Base-by-base conservation (phyloP, 345 rosid genomes). In the Schrenkiella parvula region DNA sequence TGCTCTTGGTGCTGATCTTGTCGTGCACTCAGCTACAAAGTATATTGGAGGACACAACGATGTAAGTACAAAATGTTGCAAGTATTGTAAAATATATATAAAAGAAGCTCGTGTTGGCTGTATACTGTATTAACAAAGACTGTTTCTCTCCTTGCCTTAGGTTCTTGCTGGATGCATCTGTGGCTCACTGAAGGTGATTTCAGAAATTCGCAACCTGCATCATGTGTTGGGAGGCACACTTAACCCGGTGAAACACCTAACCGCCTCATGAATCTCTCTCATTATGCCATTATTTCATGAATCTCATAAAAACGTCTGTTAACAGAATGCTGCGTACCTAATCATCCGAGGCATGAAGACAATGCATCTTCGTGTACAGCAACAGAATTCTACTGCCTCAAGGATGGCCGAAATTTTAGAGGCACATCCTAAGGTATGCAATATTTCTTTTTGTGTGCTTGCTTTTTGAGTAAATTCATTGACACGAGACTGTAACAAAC, bases 301-400 rank as follows among this genome's bases (percentile, higher is more conserved):
- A 38, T 52, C 68, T 66, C 64, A 58, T 21, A 12, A 29, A 29
- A 23, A 39, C 6, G 8, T 35, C 13, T 59, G 67, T 78, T 43
- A 21, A 77, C 84, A 91, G 99, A 88, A 88, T 72, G 99, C 99
- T 42, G 89, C 98, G 1, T 95, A 89, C 78, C 86, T 91, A 82
- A 80, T 95, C 64, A 89, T 89, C 78, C 92, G 96, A 74, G 99
- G 99, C 89, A 95, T 95, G 95, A 95, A 95, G 91, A 95, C 99
- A 42, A 77, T 95, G 87, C 90, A 95, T 85, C 99, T 95, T 83
- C 98, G 97, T 85, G 93, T 95, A 87, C 86, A 79, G 91, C 95
- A 88, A 84, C 98, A 95, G 72, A 95, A 95, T 79, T 84, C 88
- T 17, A 95, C 99, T 28, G 99, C 91, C 48, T 66, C 83, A 70